Conservation (phyloP, 176 grass and related monocot species). For the Aegilops longissima region DNA sequence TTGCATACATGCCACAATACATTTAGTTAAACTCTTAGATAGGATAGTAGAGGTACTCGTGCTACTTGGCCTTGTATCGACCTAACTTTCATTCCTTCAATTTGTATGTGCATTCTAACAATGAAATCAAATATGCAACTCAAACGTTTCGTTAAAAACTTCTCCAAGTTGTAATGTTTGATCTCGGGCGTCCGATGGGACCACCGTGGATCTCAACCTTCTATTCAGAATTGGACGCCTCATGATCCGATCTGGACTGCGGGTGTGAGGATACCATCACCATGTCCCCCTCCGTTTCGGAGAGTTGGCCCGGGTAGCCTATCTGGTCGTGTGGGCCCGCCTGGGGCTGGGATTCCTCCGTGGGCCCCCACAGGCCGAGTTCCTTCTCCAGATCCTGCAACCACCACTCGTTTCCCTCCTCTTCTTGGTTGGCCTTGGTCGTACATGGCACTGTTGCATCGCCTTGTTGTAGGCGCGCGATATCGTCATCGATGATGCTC, state of each 20-base stretch:
- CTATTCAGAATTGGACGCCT: not conserved
- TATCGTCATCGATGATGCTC: conserved; percentile 55
- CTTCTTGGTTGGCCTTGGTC: not conserved
- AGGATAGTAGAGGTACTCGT: not conserved
- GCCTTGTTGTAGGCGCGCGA: not conserved
- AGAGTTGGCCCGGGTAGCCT: not conserved
- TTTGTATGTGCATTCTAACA: conserved; percentile 18
- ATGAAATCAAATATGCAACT: not conserved
- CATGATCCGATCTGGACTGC: not conserved
- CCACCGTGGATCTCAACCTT: not conserved
- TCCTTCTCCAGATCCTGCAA: conserved; percentile 72
- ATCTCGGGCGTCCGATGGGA: conserved; percentile 23
- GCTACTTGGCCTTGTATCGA: not conserved
- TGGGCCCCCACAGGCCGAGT: conserved; percentile 51
- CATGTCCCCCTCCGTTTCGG: not conserved
- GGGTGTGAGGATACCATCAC: conserved; percentile 30
- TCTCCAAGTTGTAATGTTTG: not conserved
- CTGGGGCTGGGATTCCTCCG: conserved; percentile 24
- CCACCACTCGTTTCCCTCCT: conserved; percentile 48
- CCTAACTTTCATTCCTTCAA: not conserved
- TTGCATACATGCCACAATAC: not conserved
- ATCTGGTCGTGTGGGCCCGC: conserved; percentile 4
- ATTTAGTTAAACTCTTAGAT: not conserved
- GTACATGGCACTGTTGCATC: conserved; percentile 28
- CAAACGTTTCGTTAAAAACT: not conserved